Evolutionary conservation across 495 filamentous ascomycete species (phyloP).

Genomic region (Penicillium crystallinum): DNA sequence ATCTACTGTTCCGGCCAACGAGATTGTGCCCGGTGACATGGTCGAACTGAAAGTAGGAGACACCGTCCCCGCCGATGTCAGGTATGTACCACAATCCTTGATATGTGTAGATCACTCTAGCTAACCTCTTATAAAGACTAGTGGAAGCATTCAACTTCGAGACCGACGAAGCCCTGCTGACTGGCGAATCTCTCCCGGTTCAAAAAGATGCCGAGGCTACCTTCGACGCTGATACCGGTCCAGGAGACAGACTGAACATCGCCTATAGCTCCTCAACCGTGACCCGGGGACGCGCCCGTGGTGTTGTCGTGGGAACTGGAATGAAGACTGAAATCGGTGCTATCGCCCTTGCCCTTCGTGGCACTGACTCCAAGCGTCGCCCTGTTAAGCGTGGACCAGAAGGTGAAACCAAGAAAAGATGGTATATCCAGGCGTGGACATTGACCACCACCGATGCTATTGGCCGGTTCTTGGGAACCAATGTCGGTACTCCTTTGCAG

Average conservation of each 20-base stretch:
- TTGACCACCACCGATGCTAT: conserved; percentile 61
- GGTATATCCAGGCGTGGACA: conserved; percentile 64
- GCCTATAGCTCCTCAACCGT: conserved; percentile 67
- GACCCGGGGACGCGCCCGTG: conserved; percentile 63
- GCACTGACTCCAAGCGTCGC: conserved; percentile 39
- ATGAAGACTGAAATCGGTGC: conserved; percentile 69
- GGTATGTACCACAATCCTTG: conserved; percentile 21
- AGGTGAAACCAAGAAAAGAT: conserved; percentile 55
- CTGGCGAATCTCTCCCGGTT: conserved; percentile 74
- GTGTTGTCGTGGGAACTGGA: conserved; percentile 65
- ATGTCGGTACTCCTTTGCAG: conserved; percentile 64
- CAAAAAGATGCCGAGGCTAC: conserved; percentile 48
- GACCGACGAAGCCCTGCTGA: conserved; percentile 68
- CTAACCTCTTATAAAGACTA: conserved; percentile 34
- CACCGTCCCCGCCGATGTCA: conserved; percentile 69
- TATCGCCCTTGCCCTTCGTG: conserved; percentile 60
- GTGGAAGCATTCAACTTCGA: conserved; percentile 67
- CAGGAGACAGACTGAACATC: conserved; percentile 68
- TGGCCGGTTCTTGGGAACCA: conserved; percentile 65
- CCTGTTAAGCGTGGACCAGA: conserved; percentile 53
- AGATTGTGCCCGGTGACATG: conserved; percentile 62
- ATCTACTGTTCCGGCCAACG: conserved; percentile 46
- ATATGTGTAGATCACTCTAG: background rate
- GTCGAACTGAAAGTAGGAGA: conserved; percentile 77
- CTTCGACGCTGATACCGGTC: conserved; percentile 48